Evolutionary conservation across 345 rosid genomes (phyloP).

Genomic region (Zanthoxylum bungeanum): DNA sequence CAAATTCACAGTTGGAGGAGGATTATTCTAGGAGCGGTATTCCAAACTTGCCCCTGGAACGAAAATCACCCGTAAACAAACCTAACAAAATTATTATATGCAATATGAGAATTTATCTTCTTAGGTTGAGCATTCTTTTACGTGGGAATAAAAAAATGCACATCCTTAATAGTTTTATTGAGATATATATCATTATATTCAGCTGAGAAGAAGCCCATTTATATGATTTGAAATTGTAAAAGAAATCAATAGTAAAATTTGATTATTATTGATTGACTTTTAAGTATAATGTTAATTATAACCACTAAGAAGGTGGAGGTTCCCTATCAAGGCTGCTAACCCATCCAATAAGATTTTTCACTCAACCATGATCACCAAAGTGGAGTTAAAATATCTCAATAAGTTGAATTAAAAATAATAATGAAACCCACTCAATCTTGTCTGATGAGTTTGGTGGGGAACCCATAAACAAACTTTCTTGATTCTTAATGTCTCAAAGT

Average conservation of each 20-base stretch:
- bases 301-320: conserved; percentile 19
- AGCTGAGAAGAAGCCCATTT: neutral
- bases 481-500: neutral
- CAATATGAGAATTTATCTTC: too few species aligned
- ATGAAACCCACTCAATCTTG: conserved; percentile 17
- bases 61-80: too few species aligned
- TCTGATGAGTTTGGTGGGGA: conserved; percentile 17
- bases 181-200: too few species aligned
- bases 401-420: neutral
- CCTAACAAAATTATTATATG: too few species aligned
- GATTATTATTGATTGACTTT: conserved; percentile 12
- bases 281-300: neutral
- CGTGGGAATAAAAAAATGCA: too few species aligned
- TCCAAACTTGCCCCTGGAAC: too few species aligned
- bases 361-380: neutral
- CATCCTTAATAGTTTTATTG: too few species aligned
- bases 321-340: conserved; percentile 24
- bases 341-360: neutral
- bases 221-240: conserved; percentile 2
- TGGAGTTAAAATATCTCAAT: neutral
- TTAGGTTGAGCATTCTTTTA: too few species aligned
- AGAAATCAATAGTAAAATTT: conserved; percentile 11
- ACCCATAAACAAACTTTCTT: neutral
- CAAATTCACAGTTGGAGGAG: too few species aligned
- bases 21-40: too few species aligned